phyloP scores from a whole-genome alignment of 176 grass and related monocot genomes.

The Dendrocalamus sinicus region DNA sequence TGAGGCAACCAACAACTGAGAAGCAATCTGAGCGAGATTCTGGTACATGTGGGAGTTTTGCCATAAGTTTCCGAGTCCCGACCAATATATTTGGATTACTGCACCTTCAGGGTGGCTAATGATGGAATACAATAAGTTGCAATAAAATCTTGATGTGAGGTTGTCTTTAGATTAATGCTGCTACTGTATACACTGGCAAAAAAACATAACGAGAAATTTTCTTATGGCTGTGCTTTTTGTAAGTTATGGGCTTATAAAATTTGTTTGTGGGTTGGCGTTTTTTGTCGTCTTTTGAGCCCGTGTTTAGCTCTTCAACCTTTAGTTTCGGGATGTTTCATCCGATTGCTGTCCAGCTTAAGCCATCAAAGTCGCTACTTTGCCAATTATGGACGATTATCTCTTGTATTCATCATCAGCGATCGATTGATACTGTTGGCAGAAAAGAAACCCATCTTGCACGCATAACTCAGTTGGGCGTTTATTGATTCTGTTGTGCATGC shows the following conservation, averaged over 20 bases:
- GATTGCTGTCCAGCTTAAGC: no score
- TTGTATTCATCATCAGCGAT: no score
- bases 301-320: no score
- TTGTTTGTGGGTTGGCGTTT: neutral
- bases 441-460: neutral
- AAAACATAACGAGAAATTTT: slow-evolving; percentile 1
- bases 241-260: neutral
- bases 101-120: no score
- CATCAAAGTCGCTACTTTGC: no score
- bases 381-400: no score
- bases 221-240: neutral
- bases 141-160: neutral
- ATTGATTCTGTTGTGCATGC: slow-evolving; percentile 5
- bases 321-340: no score
- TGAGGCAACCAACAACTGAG: neutral
- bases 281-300: neutral
- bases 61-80: neutral
- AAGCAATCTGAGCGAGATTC: neutral
- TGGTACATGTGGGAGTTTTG: slow-evolving; percentile 20
- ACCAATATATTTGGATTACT: slow-evolving; percentile 13
- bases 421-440: neutral
- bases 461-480: neutral
- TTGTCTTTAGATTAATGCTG: slow-evolving; percentile 12
- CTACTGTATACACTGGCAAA: neutral
- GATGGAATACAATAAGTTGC: slow-evolving; percentile 25